Base-by-base conservation (phyloP, 1,139 yeast genomes). In the Ogataea hybrid region DNA sequence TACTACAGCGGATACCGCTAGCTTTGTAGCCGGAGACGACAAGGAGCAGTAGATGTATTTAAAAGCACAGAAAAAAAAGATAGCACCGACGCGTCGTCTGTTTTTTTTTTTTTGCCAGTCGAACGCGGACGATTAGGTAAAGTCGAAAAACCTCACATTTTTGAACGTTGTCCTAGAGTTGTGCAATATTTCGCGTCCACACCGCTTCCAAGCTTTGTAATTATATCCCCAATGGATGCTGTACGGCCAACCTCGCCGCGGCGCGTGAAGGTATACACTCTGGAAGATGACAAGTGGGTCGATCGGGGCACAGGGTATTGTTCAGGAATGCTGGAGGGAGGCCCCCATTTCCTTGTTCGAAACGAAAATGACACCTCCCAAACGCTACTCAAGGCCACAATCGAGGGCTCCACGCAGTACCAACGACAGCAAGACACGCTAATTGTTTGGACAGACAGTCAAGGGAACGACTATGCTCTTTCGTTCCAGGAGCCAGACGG, bases 261-360 rank as follows among this genome's bases (percentile, higher is more conserved):
- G 59, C 69, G 97, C 50, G 98, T 90, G 40, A 92, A 90, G 62
- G 94, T 92, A 16, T 92, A 92, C 59, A 73, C 86, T 25, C 69
- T 92, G 41, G 81, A 80, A 41, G 84, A 84, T 28, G 90, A 84
- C 45, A 85, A 79, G 55, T 92, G 98, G 98, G 70, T 81, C 34
- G 97, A 90, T 61, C 79, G 85, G 42, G 98, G 97, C 12, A 89
- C 97, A 0, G 98, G 98, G 0, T 84, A 77, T 61, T 89, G 96
- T 57, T 73, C 76, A 32, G 97, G 97, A 4, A 81, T 79, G 50
- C 59, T 81, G 14, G 73, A 71, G 33, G 64, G 64, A 15, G 51
- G 47, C 21, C 87, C 96, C 2, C 82, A 67, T 57, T 75, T 90
- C 43, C 61, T 82, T 12, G 97, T 92, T 17, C 70, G 80, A 43